These are phyloP conservation scores for Paramecium caudatum DNA, from an alignment of 73 alveolate genomes.

Conservation along the genomic window DNA sequence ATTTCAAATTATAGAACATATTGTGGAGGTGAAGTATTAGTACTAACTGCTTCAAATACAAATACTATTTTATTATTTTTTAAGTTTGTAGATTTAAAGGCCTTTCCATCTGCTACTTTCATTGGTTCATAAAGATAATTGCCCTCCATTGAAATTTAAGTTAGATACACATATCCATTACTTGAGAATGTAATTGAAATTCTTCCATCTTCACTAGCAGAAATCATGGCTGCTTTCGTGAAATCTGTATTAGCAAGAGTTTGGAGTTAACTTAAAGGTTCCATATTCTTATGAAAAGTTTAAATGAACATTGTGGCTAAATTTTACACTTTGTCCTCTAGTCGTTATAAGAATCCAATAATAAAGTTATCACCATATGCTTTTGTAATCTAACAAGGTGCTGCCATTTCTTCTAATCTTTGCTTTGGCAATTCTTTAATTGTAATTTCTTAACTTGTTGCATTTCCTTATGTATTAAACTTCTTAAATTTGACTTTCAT, in stretches of 20 bases:
- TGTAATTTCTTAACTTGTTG: not conserved
- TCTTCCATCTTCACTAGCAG: conserved; percentile 2
- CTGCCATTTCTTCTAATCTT: not conserved
- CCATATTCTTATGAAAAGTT: not conserved
- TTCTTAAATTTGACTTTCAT: not conserved
- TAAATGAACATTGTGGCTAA: conserved; percentile 3
- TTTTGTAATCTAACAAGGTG: not conserved
- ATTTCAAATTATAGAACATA: not conserved
- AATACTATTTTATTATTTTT: not conserved
- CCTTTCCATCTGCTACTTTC: not conserved
- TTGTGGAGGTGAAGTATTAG: conserved; percentile 27
- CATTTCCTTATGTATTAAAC: not conserved
- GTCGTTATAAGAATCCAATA: conserved; percentile 6
- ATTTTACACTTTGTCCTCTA: not conserved
- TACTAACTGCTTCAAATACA: conserved; percentile 31
- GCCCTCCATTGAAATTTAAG: not conserved
- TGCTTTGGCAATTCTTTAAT: not conserved
- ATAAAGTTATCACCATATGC: not conserved
- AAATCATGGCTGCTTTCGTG: not conserved
- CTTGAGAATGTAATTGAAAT: conserved; percentile 12
- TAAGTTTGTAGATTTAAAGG: conserved; percentile 9
- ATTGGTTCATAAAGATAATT: not conserved
- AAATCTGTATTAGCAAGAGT: not conserved
- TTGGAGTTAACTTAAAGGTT: not conserved
- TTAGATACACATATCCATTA: not conserved